Base-by-base conservation (phyloP, 768 basidiomycete genomes). In the Rhizopogon roseolus region DNA sequence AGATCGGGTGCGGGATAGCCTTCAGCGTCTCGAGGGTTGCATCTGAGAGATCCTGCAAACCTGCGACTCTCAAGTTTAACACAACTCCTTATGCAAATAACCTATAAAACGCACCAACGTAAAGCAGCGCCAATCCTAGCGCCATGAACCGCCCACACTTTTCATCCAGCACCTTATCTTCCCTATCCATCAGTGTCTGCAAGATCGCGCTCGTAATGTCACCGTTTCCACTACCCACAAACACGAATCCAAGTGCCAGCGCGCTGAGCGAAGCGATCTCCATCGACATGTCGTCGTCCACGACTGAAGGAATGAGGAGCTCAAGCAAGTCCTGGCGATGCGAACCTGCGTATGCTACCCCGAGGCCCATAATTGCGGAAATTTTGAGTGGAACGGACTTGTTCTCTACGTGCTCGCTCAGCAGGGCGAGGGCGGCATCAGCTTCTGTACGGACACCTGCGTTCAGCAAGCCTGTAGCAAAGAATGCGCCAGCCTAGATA, bases 121-220 rank as follows among this genome's bases (percentile, higher is more conserved):
- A 98, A 28, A 98, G 76, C 58, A 99, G 73, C 2, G 90, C 97
- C 38, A 99, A 73, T 17, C 93, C 96, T 37, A 99, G 73, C 9
- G 79, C 86, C 81, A 98, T 82, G 69, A 93, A 99, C 48, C 89
- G 76, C 2, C 90, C 83, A 95, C 96, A 99, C 71, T 97, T 97
- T 69, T 95, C 93, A 54, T 86, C 85, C 8, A 98, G 73, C 19
- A 84, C 81, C 56, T 81, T 81, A 53, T 86, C 86, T 1, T 80
- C 82, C 34, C 82, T 73, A 67, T 96, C 93, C 90, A 95, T 91
- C 64, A 99, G 67, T 3, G 90, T 88, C 73, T 96, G 93, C 64
- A 98, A 73, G 53, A 99, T 93, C 0, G 87, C 84, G 54, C 84
- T 83, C 7, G 93, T 88, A 14, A 97, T 85, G 58, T 99, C 97